phyloP scores from a whole-genome alignment of 257 asterid species.

The Orobanche coerulescens region DNA sequence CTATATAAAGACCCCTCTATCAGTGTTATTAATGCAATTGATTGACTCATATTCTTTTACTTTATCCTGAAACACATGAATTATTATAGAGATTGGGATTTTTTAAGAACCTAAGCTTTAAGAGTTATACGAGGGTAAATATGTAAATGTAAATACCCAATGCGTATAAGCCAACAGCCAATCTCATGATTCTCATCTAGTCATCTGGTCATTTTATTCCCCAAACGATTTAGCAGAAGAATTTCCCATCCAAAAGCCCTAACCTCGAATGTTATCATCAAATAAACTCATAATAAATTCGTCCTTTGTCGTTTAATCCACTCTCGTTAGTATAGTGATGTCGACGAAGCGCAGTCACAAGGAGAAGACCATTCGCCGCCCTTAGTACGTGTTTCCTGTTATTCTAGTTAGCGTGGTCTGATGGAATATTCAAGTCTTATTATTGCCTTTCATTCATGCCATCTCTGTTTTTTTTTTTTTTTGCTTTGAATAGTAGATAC shows the following conservation, averaged over 20 bases:
- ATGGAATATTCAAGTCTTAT: constrained; percentile 3
- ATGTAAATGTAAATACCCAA: background rate
- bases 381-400: constrained; percentile 25
- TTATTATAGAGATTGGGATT: too few species aligned
- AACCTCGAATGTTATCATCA: constrained; percentile 10
- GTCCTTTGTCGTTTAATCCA: constrained; percentile 5
- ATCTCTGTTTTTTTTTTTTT: background rate
- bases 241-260: constrained; percentile 29
- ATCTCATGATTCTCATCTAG: too few species aligned
- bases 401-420: background rate
- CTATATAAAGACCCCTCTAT: too few species aligned
- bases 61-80: too few species aligned
- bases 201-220: background rate
- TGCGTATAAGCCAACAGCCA: background rate
- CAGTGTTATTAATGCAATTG: too few species aligned
- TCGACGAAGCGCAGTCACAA: constrained; percentile 44
- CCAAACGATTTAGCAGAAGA: background rate
- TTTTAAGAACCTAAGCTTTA: too few species aligned
- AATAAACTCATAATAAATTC: background rate
- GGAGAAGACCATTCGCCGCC: constrained; percentile 43
- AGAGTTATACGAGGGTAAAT: constrained; percentile 14
- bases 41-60: too few species aligned
- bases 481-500: background rate
- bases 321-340: constrained; percentile 20
- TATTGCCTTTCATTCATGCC: background rate